Evolutionary conservation across 768 basidiomycete species (phyloP).

Genomic region (Hydnomerulius pinastri): DNA sequence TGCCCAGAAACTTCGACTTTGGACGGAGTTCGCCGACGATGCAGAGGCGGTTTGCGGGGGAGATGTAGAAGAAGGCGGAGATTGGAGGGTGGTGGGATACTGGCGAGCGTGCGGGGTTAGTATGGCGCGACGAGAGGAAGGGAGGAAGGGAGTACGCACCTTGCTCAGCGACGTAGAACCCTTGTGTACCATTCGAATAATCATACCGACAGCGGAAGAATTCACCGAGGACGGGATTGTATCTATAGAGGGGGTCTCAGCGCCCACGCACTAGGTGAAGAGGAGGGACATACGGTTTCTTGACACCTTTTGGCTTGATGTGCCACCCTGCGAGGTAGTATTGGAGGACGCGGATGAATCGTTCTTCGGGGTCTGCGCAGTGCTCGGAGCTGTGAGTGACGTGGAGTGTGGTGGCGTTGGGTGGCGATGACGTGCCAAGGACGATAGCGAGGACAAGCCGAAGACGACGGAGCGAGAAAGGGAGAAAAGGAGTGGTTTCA

Average conservation of each 20-base stretch:
- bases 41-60: slow-evolving; percentile 82
- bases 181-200: slow-evolving; percentile 88
- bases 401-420: slow-evolving; percentile 4
- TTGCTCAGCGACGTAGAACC: slow-evolving; percentile 97
- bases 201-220: slow-evolving; percentile 97
- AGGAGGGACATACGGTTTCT: slow-evolving; percentile 81
- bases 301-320: slow-evolving; percentile 98
- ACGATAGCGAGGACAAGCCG: background rate
- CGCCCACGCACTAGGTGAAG: background rate
- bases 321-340: slow-evolving; percentile 99
- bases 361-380: slow-evolving; percentile 81
- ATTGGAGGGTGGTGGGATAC: slow-evolving; percentile 96
- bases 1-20: slow-evolving; percentile 95
- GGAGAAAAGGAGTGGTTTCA: slow-evolving; percentile 18
- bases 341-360: slow-evolving; percentile 87
- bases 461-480: background rate
- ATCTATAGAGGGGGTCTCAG: slow-evolving; percentile 47
- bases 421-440: background rate
- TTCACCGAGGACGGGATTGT: slow-evolving; percentile 96
- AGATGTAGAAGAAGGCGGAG: slow-evolving; percentile 95
- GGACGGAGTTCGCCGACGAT: slow-evolving; percentile 94
- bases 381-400: slow-evolving; percentile 63
- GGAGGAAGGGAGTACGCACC: slow-evolving; percentile 42
- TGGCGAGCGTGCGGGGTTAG: slow-evolving; percentile 30
- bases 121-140: slow-evolving; percentile 5